These are phyloP conservation scores for Aspergillus ruber DNA, from an alignment of 2,329 filamentous ascomycete genomes.

Conservation along the genomic window DNA sequence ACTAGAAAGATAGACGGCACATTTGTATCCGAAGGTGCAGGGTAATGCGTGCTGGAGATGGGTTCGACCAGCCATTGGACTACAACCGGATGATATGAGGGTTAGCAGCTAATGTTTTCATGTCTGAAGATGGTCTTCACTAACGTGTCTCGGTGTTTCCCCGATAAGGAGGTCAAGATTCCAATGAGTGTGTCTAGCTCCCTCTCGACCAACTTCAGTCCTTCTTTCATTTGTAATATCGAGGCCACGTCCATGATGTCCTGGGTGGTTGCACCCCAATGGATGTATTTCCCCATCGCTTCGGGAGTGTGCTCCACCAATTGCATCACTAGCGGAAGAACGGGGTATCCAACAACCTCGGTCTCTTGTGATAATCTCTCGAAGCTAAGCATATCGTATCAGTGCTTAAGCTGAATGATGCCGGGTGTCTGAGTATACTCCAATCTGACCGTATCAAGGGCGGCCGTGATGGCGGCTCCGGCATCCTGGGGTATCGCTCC, in stretches of 20 bases:
- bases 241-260: slow-evolving; percentile 52
- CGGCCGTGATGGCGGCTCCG: slow-evolving; percentile 11
- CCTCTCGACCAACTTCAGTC: slow-evolving; percentile 21
- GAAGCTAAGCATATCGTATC: no score
- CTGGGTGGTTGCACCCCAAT: slow-evolving; percentile 53
- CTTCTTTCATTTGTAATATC: slow-evolving; percentile 46
- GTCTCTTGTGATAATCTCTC: slow-evolving; percentile 9
- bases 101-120: no score
- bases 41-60: slow-evolving; percentile 52
- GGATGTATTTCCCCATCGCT: slow-evolving; percentile 39
- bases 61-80: slow-evolving; percentile 50
- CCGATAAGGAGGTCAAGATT: slow-evolving; percentile 35
- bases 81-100: slow-evolving; percentile 1
- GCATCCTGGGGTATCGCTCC: slow-evolving; percentile 16
- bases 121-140: neutral
- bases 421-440: no score
- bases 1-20: slow-evolving; percentile 45
- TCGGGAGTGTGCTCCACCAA: slow-evolving; percentile 12
- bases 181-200: slow-evolving; percentile 21
- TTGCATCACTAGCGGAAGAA: slow-evolving; percentile 19
- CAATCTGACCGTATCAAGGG: neutral
- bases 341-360: slow-evolving; percentile 21
- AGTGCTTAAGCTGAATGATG: no score
- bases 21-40: slow-evolving; percentile 44
- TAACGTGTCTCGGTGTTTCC: slow-evolving; percentile 40